Percentiles rank a stretch among this genome's conserved stretches.
These are phyloP conservation scores for Phragmites australis DNA, from an alignment of 176 grass and related monocot species.

Conservation along the genomic window DNA sequence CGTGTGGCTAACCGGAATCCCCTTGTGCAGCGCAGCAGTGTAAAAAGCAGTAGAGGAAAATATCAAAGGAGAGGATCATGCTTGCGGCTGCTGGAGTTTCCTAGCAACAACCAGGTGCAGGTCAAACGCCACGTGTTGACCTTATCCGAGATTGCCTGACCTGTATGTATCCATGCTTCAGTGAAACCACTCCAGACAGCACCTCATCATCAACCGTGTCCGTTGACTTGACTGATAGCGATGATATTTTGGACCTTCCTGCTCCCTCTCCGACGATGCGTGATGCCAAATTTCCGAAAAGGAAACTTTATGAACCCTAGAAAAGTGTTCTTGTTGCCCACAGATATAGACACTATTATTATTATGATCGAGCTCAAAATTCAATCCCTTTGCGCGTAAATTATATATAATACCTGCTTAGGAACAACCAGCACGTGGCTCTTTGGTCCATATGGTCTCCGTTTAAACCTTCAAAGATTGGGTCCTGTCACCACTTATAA, in stretches of 20 bases:
- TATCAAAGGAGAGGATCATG: neutral
- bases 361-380: neutral
- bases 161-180: too few relatives aligned
- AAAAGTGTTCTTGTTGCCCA: neutral
- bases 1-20: too few relatives aligned
- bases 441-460: neutral
- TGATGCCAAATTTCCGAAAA: too few relatives aligned
- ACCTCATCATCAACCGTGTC: neutral
- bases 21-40: too few relatives aligned
- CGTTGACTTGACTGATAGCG: neutral
- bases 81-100: neutral
- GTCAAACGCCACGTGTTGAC: neutral
- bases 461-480: too few relatives aligned
- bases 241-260: neutral
- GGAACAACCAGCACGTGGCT: neutral
- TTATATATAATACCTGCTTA: neutral
- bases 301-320: neutral
- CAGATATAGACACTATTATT: neutral
- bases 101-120: neutral
- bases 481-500: neutral
- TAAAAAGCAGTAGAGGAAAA: too few relatives aligned
- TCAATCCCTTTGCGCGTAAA: neutral
- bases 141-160: neutral
- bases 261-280: too few relatives aligned
- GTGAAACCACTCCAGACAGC: neutral